Conservation (phyloP, 257 asterid species). For the Przewalskia tangutica region DNA sequence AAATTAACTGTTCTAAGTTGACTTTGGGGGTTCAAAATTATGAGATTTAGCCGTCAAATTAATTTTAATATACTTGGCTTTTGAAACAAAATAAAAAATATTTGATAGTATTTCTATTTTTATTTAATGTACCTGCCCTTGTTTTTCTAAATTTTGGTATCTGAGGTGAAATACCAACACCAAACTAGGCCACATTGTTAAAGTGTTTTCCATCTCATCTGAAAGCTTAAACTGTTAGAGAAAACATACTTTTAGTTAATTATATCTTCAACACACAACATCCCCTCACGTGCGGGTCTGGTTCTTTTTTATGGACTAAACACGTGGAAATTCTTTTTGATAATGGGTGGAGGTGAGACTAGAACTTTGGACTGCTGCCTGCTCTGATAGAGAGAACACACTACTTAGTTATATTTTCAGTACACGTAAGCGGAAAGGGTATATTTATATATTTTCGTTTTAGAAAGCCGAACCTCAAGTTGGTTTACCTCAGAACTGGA, state of each 20-base stretch:
- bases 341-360: neutral
- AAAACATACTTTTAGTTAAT: neutral
- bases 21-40: neutral
- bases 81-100: neutral
- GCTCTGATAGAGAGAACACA: neutral
- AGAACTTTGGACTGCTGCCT: neutral
- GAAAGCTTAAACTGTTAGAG: neutral
- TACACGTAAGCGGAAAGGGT: neutral
- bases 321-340: neutral
- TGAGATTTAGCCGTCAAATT: neutral
- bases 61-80: neutral
- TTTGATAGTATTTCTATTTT: neutral
- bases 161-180: neutral
- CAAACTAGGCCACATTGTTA: neutral
- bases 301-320: neutral
- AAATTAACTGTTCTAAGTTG: neutral
- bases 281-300: neutral
- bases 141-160: neutral
- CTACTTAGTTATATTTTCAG: neutral
- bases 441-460: neutral
- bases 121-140: neutral
- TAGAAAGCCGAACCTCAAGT: neutral
- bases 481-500: neutral
- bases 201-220: neutral
- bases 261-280: neutral